These are phyloP conservation scores for Halenospora varia DNA, from an alignment of 495 filamentous ascomycete genomes.

Conservation along the genomic window DNA sequence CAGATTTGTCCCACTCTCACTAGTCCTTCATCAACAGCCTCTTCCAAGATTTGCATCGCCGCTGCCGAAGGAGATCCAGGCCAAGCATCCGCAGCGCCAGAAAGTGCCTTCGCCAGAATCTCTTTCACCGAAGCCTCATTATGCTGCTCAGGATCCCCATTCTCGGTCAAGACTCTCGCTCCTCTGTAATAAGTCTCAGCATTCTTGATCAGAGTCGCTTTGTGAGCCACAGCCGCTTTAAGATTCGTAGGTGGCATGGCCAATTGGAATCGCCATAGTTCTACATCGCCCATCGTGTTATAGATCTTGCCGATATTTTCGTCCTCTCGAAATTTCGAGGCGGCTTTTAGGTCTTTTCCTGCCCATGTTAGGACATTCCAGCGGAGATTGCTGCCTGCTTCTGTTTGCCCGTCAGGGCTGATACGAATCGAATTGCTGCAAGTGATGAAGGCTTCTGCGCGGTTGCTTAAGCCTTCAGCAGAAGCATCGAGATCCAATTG, in stretches of 20 bases:
- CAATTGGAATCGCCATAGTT: slow-evolving; percentile 48
- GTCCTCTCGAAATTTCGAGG: slow-evolving; percentile 44
- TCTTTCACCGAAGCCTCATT: slow-evolving; percentile 35
- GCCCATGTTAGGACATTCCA: slow-evolving; percentile 49
- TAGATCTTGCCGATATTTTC: slow-evolving; percentile 57
- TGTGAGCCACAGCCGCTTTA: slow-evolving; percentile 44
- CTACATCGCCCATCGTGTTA: slow-evolving; percentile 56
- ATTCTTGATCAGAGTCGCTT: slow-evolving; percentile 50
- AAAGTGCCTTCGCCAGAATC: slow-evolving; percentile 1
- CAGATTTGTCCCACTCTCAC: not conserved
- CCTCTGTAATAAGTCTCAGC: slow-evolving; percentile 63
- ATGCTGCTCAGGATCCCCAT: slow-evolving; percentile 34
- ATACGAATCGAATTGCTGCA: slow-evolving; percentile 22
- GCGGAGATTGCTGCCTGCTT: slow-evolving; percentile 28
- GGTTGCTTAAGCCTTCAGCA: slow-evolving; percentile 10
- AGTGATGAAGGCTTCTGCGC: slow-evolving; percentile 1
- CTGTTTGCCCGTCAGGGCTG: slow-evolving; percentile 15
- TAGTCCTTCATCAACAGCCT: slow-evolving; percentile 18
- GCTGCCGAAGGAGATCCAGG: not conserved
- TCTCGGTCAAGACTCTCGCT: slow-evolving; percentile 39
- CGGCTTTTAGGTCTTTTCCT: slow-evolving; percentile 45
- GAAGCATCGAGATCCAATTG: slow-evolving; percentile 14
- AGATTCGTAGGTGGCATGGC: slow-evolving; percentile 39
- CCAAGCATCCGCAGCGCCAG: not conserved
- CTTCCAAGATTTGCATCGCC: slow-evolving; percentile 1